Conservation (phyloP, 2,329 filamentous ascomycete species). For the Rhinocladiella similis region DNA sequence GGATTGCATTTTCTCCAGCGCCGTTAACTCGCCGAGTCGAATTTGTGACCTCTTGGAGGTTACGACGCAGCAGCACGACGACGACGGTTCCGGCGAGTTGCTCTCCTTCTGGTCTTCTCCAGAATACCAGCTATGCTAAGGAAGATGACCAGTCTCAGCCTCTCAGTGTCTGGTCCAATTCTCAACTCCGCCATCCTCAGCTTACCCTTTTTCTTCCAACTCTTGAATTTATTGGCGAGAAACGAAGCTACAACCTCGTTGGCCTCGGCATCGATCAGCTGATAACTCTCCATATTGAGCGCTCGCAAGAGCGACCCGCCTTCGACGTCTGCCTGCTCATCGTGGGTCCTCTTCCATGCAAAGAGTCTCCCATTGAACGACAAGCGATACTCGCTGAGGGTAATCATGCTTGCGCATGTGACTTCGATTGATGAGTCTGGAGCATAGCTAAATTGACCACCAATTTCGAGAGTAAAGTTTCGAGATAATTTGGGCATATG, state of each 20-base stretch:
- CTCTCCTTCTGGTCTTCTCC: slow-evolving; percentile 8
- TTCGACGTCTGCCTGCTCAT: slow-evolving; percentile 2
- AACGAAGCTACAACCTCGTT: slow-evolving; percentile 35
- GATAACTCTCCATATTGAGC: slow-evolving; percentile 29
- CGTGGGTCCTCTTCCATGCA: slow-evolving; percentile 8
- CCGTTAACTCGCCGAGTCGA: not conserved
- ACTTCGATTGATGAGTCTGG: slow-evolving; percentile 4
- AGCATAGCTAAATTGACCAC: not conserved
- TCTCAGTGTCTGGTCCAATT: not conserved
- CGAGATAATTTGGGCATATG: slow-evolving; percentile 7
- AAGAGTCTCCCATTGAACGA: not conserved
- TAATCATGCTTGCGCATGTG: slow-evolving; percentile 1
- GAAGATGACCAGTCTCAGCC: slow-evolving; percentile 3
- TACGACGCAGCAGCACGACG: no score
- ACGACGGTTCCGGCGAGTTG: no score
- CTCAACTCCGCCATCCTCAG: slow-evolving; percentile 21
- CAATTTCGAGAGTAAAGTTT: slow-evolving; percentile 5
- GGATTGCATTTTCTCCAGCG: not conserved
- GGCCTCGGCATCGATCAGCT: slow-evolving; percentile 36
- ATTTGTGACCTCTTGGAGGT: no score
- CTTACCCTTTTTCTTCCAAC: slow-evolving; percentile 35
- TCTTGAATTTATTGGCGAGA: slow-evolving; percentile 31
- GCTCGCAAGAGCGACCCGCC: not conserved
- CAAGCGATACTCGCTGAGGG: slow-evolving; percentile 7
- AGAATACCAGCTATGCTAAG: slow-evolving; percentile 9